Evolutionary conservation across 208 protist genomes (phyloP), one percentile per base, ranked within the genome.

Genomic region (Trypanosoma cruzi): DNA sequence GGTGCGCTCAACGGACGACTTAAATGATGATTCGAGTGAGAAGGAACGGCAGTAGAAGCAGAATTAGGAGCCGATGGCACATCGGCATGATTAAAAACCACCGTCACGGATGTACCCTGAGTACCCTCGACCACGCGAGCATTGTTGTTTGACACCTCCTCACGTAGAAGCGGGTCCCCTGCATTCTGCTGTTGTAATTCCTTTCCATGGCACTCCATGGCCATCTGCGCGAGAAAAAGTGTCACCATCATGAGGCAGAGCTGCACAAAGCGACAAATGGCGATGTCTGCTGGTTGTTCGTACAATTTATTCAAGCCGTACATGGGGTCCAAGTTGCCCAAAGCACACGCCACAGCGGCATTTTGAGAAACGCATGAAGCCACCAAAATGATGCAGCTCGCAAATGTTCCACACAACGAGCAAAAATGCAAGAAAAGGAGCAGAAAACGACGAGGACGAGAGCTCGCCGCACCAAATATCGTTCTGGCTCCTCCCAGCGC

Each of bases 211-310:
- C 67, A 72, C 28, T 40, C 69, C 60, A 64, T 14, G 5, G 56
- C 54, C 29, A 68, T 75, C 14, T 64, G 59, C 6, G 69, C 60
- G 31, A 75, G 55, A 44, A 60, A 67, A n/a, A 75, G 62, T 28
- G 69, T 56, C 8, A 61, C n/a, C 37, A 58, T 64, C 60, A 75
- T 58, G n/a, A 63, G 31, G 31, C 22, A 64, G 31, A 75, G 28
- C 52, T 75, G 69, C 29, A 75, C 11, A 68, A 64, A 62, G 8
- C 54, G 60, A 53, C 48, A 26, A 20, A 75, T 46, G 34, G 69
- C 61, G n/a, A 75, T 50, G 42, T 64, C 60, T 18, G 52, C 16
- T 42, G 44, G 22, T 16, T 60, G 44, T 29, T 75, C 26, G 31
- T 64, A 75, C 4, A 75, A 26, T 31, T 50, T 59, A 3, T 59